phyloP scores from a whole-genome alignment of 1,139 yeast genomes.

The Nakaseomyces sp. region DNA sequence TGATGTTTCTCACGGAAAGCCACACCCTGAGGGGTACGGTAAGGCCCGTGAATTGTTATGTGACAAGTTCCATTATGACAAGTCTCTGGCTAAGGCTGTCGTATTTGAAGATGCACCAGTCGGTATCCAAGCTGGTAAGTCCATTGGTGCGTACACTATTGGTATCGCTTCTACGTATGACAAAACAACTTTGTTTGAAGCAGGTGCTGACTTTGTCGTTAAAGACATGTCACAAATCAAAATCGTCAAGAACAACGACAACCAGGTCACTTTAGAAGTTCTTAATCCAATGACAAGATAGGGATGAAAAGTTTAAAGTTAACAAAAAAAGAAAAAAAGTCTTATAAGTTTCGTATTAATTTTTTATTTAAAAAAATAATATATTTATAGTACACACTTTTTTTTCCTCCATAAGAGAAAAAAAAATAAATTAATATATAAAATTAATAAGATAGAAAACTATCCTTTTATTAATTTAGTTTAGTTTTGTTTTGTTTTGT shows the following conservation, averaged over 20 bases:
- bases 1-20: slow-evolving; percentile 62
- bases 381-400: too few species aligned
- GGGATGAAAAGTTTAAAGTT: too few species aligned
- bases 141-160: slow-evolving; percentile 64
- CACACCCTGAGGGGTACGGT: slow-evolving; percentile 67
- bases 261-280: too few species aligned
- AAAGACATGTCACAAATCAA: slow-evolving; percentile 46
- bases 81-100: slow-evolving; percentile 37
- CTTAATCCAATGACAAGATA: too few species aligned
- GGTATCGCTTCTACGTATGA: slow-evolving; percentile 69
- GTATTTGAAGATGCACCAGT: slow-evolving; percentile 86
- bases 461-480: too few species aligned
- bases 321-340: too few species aligned
- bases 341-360: too few species aligned
- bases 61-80: slow-evolving; percentile 40
- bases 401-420: too few species aligned
- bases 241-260: slow-evolving; percentile 25
- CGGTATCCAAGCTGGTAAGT: slow-evolving; percentile 69
- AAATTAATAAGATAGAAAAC: too few species aligned
- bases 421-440: too few species aligned
- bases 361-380: too few species aligned
- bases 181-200: slow-evolving; percentile 49
- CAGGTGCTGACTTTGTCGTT: slow-evolving; percentile 72
- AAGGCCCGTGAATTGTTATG: slow-evolving; percentile 39
- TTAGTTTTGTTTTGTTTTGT: not conserved